Conservation (phyloP, 2,329 filamentous ascomycete species). For the Endothia cerciana region DNA sequence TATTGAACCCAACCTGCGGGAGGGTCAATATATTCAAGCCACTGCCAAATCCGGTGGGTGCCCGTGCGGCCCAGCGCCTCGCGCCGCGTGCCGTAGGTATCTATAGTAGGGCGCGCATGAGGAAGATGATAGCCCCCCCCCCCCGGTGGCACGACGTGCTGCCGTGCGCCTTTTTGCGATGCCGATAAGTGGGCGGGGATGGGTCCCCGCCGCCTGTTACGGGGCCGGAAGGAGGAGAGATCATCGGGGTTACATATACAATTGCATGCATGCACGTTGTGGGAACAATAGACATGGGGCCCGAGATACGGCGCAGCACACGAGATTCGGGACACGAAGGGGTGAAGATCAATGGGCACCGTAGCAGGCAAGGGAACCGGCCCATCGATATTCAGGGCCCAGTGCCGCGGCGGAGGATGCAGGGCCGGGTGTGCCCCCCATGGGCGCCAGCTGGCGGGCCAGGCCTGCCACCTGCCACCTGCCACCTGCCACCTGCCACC, state of each 20-base stretch:
- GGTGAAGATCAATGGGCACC: background rate
- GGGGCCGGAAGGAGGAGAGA: background rate
- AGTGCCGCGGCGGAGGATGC: background rate
- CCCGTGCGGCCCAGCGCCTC: background rate
- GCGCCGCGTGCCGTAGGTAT: background rate
- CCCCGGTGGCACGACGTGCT: background rate
- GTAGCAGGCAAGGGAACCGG: background rate
- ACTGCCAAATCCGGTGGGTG: background rate
- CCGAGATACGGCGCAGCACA: conserved; percentile 8
- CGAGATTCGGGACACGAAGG: conserved; percentile 14
- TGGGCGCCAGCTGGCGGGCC: no score
- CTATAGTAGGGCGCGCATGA: no score
- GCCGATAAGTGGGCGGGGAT: background rate
- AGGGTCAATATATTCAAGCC: background rate
- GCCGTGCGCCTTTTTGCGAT: background rate
- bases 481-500: no score
- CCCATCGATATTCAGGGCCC: background rate
- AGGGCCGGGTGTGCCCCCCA: background rate
- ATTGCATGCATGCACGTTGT: conserved; percentile 5
- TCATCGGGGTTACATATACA: background rate
- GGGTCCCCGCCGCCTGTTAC: background rate
- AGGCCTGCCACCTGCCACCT: no score
- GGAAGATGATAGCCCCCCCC: background rate
- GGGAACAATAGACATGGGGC: background rate
- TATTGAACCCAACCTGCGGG: background rate